These are phyloP conservation scores for Clitoria ternatea DNA, from an alignment of 306 rosid genomes.

Conservation along the genomic window DNA sequence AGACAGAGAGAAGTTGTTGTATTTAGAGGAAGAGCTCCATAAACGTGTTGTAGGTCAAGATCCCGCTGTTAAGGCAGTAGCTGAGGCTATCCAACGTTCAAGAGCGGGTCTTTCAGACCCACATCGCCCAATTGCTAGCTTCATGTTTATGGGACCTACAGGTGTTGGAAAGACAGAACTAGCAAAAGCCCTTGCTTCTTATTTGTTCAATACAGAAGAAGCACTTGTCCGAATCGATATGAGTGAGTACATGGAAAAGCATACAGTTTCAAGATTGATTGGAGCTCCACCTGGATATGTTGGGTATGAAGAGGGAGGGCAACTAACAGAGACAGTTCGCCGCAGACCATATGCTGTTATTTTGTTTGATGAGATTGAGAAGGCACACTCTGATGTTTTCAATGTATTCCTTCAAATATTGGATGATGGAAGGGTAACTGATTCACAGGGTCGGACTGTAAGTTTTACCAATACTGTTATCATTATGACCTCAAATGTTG, in stretches of 20 bases:
- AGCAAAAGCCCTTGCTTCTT: slow-evolving; percentile 95
- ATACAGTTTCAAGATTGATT: slow-evolving; percentile 84
- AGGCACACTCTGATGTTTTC: slow-evolving; percentile 89
- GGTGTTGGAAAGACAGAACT: slow-evolving; percentile 98
- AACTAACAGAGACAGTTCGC: slow-evolving; percentile 84
- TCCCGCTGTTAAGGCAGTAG: slow-evolving; percentile 91
- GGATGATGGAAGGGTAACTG: slow-evolving; percentile 95
- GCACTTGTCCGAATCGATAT: slow-evolving; percentile 95
- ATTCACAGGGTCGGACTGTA: slow-evolving; percentile 91
- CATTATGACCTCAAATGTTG: slow-evolving; percentile 98
- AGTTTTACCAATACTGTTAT: slow-evolving; percentile 90
- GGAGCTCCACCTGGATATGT: slow-evolving; percentile 99
- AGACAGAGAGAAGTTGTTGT: slow-evolving; percentile 77
- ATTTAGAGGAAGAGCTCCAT: slow-evolving; percentile 93
- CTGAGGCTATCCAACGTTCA: slow-evolving; percentile 93
- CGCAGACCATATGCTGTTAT: slow-evolving; percentile 93
- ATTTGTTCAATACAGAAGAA: slow-evolving; percentile 92
- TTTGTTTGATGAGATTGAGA: slow-evolving; percentile 94
- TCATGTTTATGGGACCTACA: slow-evolving; percentile 99
- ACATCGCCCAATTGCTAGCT: slow-evolving; percentile 93
- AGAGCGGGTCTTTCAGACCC: slow-evolving; percentile 99
- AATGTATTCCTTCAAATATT: slow-evolving; percentile 93
- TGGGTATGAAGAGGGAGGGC: slow-evolving; percentile 99
- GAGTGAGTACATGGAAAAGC: slow-evolving; percentile 99
- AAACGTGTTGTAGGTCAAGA: slow-evolving; percentile 96